Evolutionary conservation across 495 filamentous ascomycete genomes (phyloP).

Genomic region (Saxophila tyrrhenica): DNA sequence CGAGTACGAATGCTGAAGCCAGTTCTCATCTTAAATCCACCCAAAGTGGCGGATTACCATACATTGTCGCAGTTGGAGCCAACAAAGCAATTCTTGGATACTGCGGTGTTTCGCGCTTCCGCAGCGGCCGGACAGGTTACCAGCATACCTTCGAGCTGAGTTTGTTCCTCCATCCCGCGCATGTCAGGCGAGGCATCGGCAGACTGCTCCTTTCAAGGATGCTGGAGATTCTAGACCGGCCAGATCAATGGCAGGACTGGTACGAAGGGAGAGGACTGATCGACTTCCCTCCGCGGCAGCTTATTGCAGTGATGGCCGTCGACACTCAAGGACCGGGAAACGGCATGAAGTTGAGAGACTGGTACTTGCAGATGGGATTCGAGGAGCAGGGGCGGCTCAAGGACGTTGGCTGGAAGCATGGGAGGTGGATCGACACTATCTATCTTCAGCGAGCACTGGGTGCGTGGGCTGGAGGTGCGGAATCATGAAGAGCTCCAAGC

Average conservation of each 20-base stretch:
- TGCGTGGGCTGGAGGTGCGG: background rate
- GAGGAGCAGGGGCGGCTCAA: constrained; percentile 4
- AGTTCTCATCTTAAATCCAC: background rate
- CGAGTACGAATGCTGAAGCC: background rate
- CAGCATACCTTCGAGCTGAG: constrained; percentile 6
- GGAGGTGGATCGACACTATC: constrained; percentile 3
- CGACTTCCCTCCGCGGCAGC: background rate
- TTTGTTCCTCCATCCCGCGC: constrained; percentile 6
- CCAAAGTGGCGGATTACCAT: background rate
- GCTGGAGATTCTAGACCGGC: constrained; percentile 1
- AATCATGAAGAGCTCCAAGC: too few species aligned
- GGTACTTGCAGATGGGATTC: constrained; percentile 6
- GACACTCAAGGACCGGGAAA: background rate
- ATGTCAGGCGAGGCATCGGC: constrained; percentile 2
- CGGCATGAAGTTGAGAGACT: constrained; percentile 2
- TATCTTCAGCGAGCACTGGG: background rate
- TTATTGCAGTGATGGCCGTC: constrained; percentile 5
- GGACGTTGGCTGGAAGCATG: constrained; percentile 7
- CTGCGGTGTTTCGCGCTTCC: constrained; percentile 2
- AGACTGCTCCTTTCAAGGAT: constrained; percentile 2
- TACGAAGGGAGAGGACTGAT: background rate
- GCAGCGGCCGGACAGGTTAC: background rate
- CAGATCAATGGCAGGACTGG: background rate
- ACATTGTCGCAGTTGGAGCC: background rate
- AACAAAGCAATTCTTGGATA: constrained; percentile 4